A percentile compares a stretch with the other conserved stretches of the same genome.
Evolutionary conservation across 352 stramenopile genomes (phyloP).

Genomic region (Pythium dissotocum): DNA sequence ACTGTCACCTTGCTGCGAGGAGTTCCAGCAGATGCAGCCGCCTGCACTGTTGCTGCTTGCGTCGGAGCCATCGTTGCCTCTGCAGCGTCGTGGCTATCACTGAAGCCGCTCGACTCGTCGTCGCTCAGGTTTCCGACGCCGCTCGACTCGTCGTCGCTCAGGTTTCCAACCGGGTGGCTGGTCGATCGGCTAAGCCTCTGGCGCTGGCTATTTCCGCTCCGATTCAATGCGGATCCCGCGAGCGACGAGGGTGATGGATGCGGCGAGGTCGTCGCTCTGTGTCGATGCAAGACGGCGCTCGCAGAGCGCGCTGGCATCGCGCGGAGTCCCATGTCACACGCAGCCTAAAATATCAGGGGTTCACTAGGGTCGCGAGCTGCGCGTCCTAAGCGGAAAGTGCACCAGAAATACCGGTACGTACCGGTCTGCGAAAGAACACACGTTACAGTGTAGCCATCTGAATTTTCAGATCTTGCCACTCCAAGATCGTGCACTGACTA

Average conservation of each 20-base stretch:
- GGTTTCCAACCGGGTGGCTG: not conserved
- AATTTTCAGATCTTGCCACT: not conserved
- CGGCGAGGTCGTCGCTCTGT: not conserved
- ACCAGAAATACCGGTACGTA: slow-evolving; percentile 4
- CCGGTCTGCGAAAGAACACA: slow-evolving; percentile 14
- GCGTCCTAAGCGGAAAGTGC: slow-evolving; percentile 3
- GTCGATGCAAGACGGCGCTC: slow-evolving; percentile 14
- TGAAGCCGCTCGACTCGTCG: not conserved
- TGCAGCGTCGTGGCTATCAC: not conserved
- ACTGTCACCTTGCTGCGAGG: not conserved
- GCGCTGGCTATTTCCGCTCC: not conserved
- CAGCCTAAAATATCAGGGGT: slow-evolving; percentile 2
- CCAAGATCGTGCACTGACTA: not conserved
- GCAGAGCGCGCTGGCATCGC: slow-evolving; percentile 21
- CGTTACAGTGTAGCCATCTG: slow-evolving; percentile 15
- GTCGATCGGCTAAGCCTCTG: slow-evolving; percentile 2
- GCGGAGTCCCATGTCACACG: slow-evolving; percentile 24
- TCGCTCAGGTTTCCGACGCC: not conserved
- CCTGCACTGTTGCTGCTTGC: not conserved
- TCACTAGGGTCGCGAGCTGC: not conserved
- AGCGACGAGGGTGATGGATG: slow-evolving; percentile 6
- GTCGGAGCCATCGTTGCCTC: not conserved
- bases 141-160: not conserved
- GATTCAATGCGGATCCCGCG: not conserved
- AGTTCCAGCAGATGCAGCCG: not conserved